Evolutionary conservation across 1,284 basidiomycete genomes (phyloP), one percentile per base, ranked within the genome.

Genomic region (Leccinum fallax): DNA sequence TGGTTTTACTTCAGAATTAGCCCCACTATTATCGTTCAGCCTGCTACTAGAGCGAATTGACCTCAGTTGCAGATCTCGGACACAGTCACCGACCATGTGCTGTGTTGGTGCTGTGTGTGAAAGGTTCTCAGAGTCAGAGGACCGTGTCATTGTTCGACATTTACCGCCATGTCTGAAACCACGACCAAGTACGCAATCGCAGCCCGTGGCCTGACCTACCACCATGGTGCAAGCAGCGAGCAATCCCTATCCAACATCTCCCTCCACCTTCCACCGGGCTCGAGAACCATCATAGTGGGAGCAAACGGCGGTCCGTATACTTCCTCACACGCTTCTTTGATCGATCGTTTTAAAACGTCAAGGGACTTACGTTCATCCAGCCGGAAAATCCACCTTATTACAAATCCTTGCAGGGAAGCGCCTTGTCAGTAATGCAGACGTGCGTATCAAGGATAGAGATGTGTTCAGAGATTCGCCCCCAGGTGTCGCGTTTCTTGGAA

Each of bases 381-480:
- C 94, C 55, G 97, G 97, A 24, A 99, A 99, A 77, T 97, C 95
- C 28, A 99, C 97, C 1, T 80, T 99, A 16, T 83, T 99, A 16
- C 92, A 97, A 68, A 91, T 99, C 62, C 83, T 98, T 5, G 97
- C 97, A 0, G 97, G 97, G 5, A 99, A 98, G 77, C 83, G 90
- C 19, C 84, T 98, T 66, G 86, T 94, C 48, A 83, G 81, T 57
- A 85, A 80, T 60, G 83, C 88, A n/a, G 81, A 85, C 58, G 85
- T 95, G 56, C 80, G 81, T 59, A 86, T 97, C 69, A 85, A 93
- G 67, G 92, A 84, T 26, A 82, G 83, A 63, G 95, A 98, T 74
- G 95, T 97, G 46, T 98, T 98, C 76, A 83, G 86, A 60, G 79
- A 86, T 69, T 84, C 85, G 10, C 87, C 87, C 11, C 73, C 84